Conservation (phyloP, 202 grass and related monocot species). For the Setaria viridis region DNA sequence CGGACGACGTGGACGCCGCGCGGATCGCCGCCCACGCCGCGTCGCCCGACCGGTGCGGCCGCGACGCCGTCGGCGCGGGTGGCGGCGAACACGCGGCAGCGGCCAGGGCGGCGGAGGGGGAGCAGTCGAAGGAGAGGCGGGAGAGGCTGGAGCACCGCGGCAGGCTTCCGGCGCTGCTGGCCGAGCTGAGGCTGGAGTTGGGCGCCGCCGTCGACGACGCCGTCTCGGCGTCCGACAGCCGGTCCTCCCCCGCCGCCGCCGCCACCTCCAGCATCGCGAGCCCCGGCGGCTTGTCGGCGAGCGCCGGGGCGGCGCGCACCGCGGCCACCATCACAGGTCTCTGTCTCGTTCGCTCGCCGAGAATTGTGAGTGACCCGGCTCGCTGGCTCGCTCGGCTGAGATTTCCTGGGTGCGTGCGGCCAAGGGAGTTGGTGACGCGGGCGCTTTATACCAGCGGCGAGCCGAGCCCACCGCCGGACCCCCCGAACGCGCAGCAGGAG, state of each 20-base stretch:
- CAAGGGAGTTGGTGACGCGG: slow-evolving; percentile 11
- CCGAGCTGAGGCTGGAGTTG: slow-evolving; percentile 69
- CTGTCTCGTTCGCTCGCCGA: too few species aligned
- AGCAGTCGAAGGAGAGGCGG: slow-evolving; percentile 55
- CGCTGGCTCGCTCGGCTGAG: not conserved
- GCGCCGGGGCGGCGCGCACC: not conserved
- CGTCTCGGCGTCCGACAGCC: slow-evolving; percentile 60
- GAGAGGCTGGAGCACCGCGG: slow-evolving; percentile 65
- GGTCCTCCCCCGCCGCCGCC: not conserved
- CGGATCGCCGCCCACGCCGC: slow-evolving; percentile 56
- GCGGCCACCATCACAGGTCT: slow-evolving; percentile 31
- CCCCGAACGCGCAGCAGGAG: too few species aligned
- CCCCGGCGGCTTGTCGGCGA: not conserved
- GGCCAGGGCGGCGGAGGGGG: not conserved
- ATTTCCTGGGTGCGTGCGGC: slow-evolving; percentile 14
- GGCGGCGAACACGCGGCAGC: not conserved
- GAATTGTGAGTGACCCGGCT: too few species aligned
- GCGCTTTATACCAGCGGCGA: slow-evolving; percentile 39
- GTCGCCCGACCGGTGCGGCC: slow-evolving; percentile 62
- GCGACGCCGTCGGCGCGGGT: not conserved
- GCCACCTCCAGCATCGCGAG: slow-evolving; percentile 12
- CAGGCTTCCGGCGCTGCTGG: slow-evolving; percentile 57
- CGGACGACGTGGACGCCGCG: slow-evolving; percentile 11
- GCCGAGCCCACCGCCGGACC: not conserved
- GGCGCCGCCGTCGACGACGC: slow-evolving; percentile 49